Percentiles rank a stretch among this genome's conserved stretches.
phyloP scores from a whole-genome alignment of 495 filamentous ascomycete species.

The Trichoderma gamsii region DNA sequence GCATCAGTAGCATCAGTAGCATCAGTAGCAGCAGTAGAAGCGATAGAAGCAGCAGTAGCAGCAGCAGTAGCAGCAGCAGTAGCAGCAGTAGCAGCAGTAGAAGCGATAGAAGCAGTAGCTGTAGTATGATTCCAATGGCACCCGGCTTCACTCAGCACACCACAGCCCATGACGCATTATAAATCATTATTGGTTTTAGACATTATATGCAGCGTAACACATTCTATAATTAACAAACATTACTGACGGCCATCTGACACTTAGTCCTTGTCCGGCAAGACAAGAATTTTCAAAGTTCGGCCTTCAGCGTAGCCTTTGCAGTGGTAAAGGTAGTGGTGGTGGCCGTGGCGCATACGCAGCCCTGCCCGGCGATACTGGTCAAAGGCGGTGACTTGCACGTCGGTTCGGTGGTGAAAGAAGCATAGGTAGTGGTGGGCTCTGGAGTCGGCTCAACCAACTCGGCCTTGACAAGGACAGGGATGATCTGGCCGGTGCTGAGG shows the following conservation, averaged over 20 bases:
- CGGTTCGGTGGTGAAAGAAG: neutral
- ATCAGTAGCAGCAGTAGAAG: too few relatives aligned
- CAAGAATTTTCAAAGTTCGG: neutral
- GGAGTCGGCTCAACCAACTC: neutral
- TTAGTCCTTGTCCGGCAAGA: neutral
- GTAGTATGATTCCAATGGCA: too few relatives aligned
- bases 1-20: too few relatives aligned
- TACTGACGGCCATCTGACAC: neutral
- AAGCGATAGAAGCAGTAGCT: too few relatives aligned
- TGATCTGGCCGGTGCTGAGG: conserved; percentile 4
- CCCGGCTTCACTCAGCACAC: too few relatives aligned
- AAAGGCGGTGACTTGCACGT: neutral
- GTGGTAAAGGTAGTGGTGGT: neutral
- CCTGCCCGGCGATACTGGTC: neutral
- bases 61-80: too few relatives aligned
- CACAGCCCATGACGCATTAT: too few relatives aligned
- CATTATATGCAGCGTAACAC: neutral
- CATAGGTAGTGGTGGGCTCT: neutral
- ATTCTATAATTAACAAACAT: neutral
- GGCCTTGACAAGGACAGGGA: conserved; percentile 10
- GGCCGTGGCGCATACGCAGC: neutral
- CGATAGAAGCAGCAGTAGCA: too few relatives aligned
- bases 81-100: too few relatives aligned
- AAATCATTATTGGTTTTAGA: too few relatives aligned
- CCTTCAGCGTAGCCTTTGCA: neutral